Evolutionary conservation across 768 basidiomycete species (phyloP).

Genomic region (Termitomyces sp.): DNA sequence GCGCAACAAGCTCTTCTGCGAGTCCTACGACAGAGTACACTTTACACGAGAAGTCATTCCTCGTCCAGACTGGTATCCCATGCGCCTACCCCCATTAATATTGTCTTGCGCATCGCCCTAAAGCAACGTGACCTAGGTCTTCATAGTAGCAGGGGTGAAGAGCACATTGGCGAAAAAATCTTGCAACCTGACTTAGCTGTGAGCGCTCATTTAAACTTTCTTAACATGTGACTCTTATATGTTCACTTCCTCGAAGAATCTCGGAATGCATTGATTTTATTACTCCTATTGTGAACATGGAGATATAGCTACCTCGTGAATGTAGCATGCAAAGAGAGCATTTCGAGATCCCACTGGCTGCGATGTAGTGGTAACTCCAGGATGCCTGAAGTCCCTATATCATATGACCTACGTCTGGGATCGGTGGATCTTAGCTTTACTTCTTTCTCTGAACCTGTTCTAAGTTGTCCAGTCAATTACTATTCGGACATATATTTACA

Average conservation of each 20-base stretch:
- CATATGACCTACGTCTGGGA: conserved; percentile 27
- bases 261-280: conserved; percentile 26
- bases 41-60: conserved; percentile 24
- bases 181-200: not conserved
- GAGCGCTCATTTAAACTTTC: not conserved
- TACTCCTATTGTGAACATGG: conserved; percentile 28
- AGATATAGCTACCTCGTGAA: not conserved
- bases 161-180: conserved; percentile 22
- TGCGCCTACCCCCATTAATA: not conserved
- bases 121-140: conserved; percentile 25
- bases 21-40: conserved; percentile 4
- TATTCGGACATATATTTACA: conserved; percentile 35
- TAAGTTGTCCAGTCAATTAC: conserved; percentile 29
- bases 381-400: conserved; percentile 28
- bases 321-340: conserved; percentile 4
- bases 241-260: conserved; percentile 21
- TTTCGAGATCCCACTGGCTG: conserved; percentile 13
- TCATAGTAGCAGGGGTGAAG: conserved; percentile 22
- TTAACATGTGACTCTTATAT: conserved; percentile 27
- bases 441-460: not conserved
- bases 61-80: conserved; percentile 2
- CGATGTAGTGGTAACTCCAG: conserved; percentile 20
- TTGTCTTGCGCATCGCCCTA: conserved; percentile 27
- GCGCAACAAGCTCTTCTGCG: not conserved
- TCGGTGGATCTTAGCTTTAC: conserved; percentile 13